Evolutionary conservation across 768 basidiomycete species (phyloP).

Genomic region (Antrodiella citrinella): DNA sequence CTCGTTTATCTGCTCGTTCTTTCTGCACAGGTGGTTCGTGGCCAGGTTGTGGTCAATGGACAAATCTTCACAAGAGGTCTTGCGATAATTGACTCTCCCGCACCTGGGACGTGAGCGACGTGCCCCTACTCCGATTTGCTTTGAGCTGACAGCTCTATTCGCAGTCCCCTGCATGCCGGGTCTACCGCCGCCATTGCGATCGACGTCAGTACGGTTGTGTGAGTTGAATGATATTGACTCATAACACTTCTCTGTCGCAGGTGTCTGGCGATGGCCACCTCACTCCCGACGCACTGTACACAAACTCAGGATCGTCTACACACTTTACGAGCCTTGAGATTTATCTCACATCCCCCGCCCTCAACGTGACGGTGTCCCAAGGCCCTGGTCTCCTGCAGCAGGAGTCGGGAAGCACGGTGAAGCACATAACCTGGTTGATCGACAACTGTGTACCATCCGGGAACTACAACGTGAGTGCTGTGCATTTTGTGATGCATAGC

Average conservation of each 20-base stretch:
- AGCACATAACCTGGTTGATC: conserved; percentile 28
- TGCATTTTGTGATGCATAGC: background rate
- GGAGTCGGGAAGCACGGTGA: conserved; percentile 37
- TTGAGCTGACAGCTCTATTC: background rate
- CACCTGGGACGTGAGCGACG: conserved; percentile 15
- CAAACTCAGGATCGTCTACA: conserved; percentile 28
- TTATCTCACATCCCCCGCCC: conserved; percentile 34
- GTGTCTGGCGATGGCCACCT: conserved; percentile 40
- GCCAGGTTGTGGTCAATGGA: conserved; percentile 21
- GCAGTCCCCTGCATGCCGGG: conserved; percentile 23
- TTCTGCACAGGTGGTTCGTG: conserved; percentile 5
- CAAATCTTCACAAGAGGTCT: conserved; percentile 25
- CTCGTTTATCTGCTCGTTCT: conserved; percentile 13
- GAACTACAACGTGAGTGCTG: conserved; percentile 33
- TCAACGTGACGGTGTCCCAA: conserved; percentile 38
- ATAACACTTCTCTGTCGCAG: conserved; percentile 10
- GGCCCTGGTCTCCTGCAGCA: conserved; percentile 30
- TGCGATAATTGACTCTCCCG: conserved; percentile 26
- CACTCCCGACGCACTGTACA: conserved; percentile 15
- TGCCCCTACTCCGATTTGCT: background rate
- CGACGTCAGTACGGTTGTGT: conserved; percentile 18
- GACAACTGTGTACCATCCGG: conserved; percentile 35
- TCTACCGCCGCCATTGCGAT: conserved; percentile 26
- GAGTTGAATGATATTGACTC: background rate
- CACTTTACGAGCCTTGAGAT: conserved; percentile 35